A percentile compares a stretch with the other conserved stretches of the same genome.
Evolutionary conservation across 768 basidiomycete species (phyloP).

Genomic region (Boletus rufocinnamomeus): DNA sequence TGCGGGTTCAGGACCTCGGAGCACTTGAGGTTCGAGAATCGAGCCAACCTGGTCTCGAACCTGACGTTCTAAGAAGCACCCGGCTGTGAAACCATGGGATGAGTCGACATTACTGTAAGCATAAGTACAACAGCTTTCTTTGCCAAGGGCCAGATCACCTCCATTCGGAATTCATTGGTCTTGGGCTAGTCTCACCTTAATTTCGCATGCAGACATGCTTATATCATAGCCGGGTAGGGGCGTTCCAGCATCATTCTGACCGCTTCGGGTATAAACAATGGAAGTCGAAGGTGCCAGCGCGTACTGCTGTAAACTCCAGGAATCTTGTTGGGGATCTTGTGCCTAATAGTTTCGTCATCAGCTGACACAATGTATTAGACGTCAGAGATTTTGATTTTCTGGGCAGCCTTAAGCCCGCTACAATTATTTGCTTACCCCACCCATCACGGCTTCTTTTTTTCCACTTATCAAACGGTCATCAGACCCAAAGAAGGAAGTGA

Average conservation of each 20-base stretch:
- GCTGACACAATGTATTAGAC: not conserved
- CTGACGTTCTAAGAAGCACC: too few species aligned
- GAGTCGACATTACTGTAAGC: too few species aligned
- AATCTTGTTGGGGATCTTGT: too few species aligned
- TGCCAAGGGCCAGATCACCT: too few species aligned
- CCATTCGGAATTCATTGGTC: not conserved
- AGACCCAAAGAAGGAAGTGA: not conserved
- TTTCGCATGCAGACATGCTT: not conserved
- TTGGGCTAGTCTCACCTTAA: not conserved
- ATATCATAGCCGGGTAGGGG: not conserved
- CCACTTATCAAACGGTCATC: not conserved
- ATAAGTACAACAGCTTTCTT: too few species aligned
- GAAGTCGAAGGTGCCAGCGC: not conserved
- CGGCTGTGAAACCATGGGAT: too few species aligned
- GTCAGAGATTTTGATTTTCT: too few species aligned
- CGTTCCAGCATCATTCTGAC: not conserved
- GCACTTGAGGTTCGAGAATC: too few species aligned
- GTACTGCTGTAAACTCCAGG: not conserved
- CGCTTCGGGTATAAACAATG: not conserved
- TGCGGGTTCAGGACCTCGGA: too few species aligned
- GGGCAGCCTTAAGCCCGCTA: not conserved
- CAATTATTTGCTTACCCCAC: not conserved
- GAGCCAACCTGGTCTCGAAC: too few species aligned
- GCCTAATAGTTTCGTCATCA: not conserved
- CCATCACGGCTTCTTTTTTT: not conserved